Conservation (phyloP, 2,329 filamentous ascomycete genomes). For the Aplosporella prunicola region DNA sequence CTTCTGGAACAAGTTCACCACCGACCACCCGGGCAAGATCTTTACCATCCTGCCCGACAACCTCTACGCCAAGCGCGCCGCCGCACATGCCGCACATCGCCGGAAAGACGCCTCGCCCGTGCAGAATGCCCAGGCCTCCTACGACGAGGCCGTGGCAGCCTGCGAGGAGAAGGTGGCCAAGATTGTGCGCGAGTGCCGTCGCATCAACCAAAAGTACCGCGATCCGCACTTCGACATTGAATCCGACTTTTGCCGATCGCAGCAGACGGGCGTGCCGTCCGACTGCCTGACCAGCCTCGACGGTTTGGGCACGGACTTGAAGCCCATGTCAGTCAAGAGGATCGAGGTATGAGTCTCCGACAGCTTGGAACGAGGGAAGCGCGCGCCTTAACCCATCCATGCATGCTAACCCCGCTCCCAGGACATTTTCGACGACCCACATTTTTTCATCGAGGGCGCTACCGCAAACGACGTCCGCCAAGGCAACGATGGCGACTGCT, state of each 20-base stretch:
- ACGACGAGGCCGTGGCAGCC: constrained; percentile 59
- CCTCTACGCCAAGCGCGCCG: constrained; percentile 44
- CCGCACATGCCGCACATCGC: constrained; percentile 32
- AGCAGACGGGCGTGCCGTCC: constrained; percentile 24
- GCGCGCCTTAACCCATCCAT: background rate
- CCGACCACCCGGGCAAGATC: constrained; percentile 62
- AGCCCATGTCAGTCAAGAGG: constrained; percentile 65
- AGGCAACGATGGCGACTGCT: constrained; percentile 71
- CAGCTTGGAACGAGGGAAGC: constrained; percentile 5
- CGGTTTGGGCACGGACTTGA: constrained; percentile 28
- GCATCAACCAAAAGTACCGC: constrained; percentile 74
- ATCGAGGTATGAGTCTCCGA: constrained; percentile 40
- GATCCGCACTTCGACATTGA: constrained; percentile 79
- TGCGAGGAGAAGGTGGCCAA: constrained; percentile 53
- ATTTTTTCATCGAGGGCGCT: constrained; percentile 68
- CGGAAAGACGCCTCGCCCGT: constrained; percentile 41
- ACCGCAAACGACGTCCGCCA: constrained; percentile 70
- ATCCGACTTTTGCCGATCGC: constrained; percentile 48
- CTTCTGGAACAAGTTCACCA: constrained; percentile 61
- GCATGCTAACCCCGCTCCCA: constrained; percentile 34
- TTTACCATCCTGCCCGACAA: constrained; percentile 60
- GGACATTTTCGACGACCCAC: constrained; percentile 70
- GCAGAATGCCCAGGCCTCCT: constrained; percentile 55
- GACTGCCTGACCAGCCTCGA: constrained; percentile 42
- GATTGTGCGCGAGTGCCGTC: constrained; percentile 54